Evolutionary conservation across 345 rosid genomes (phyloP).

Genomic region (Mercurialis annua): DNA sequence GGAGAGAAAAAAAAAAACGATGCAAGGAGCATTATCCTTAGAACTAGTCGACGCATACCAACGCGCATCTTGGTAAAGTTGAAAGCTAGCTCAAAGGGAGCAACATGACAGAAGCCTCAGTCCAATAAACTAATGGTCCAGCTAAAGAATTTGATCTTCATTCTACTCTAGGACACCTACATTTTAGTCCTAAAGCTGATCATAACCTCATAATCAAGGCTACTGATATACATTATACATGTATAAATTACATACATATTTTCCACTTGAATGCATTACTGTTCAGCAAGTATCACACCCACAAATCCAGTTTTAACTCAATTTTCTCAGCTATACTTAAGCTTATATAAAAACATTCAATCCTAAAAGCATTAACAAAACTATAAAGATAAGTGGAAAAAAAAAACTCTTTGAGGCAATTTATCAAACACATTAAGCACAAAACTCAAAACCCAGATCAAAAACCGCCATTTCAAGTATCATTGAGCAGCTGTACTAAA

Average conservation of each 20-base stretch:
- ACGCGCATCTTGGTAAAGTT: background rate
- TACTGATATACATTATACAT: too few species aligned
- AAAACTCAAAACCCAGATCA: slow-evolving; percentile 9
- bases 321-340: background rate
- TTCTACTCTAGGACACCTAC: too few species aligned
- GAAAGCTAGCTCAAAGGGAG: background rate
- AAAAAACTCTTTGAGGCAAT: slow-evolving; percentile 18
- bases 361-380: background rate
- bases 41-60: background rate
- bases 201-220: background rate
- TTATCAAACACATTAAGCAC: slow-evolving; percentile 36
- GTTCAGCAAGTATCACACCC: background rate
- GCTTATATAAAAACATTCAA: background rate
- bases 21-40: background rate
- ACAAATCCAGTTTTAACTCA: background rate
- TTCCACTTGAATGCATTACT: background rate
- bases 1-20: background rate
- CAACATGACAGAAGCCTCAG: background rate
- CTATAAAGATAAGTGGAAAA: background rate
- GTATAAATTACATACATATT: too few species aligned
- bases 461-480: background rate
- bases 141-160: background rate
- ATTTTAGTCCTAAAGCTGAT: background rate
- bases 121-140: slow-evolving; percentile 2
- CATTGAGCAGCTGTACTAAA: background rate